These are phyloP conservation scores for Pseudogymnoascus sp. DNA, from an alignment of 2,329 filamentous ascomycete species.

Conservation along the genomic window DNA sequence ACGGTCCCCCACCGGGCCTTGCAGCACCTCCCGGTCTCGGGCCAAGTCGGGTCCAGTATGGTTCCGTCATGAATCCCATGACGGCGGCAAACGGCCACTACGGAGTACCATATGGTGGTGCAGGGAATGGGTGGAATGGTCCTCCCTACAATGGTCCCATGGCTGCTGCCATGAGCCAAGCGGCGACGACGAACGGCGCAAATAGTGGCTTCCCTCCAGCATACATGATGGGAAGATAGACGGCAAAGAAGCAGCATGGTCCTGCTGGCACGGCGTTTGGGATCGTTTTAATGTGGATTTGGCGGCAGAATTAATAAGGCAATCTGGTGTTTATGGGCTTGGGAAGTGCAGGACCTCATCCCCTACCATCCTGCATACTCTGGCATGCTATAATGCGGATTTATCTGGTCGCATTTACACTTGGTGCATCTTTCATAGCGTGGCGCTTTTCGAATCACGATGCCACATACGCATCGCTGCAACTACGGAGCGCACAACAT, in stretches of 20 bases:
- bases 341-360: slow-evolving; percentile 1
- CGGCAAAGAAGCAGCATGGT: slow-evolving; percentile 2
- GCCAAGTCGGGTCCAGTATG: slow-evolving; percentile 24
- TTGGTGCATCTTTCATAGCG: slow-evolving; percentile 6
- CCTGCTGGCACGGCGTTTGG: slow-evolving; percentile 7
- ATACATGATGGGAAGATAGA: slow-evolving; percentile 31
- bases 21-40: slow-evolving; percentile 62
- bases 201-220: slow-evolving; percentile 26
- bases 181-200: slow-evolving; percentile 23
- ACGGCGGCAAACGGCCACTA: slow-evolving; percentile 20
- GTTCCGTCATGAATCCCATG: slow-evolving; percentile 20
- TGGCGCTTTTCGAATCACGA: slow-evolving; percentile 3
- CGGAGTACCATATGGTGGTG: slow-evolving; percentile 1
- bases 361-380: neutral
- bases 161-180: slow-evolving; percentile 20
- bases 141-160: slow-evolving; percentile 23
- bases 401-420: slow-evolving; percentile 5
- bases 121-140: slow-evolving; percentile 24
- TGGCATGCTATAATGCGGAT: neutral
- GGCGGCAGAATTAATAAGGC: slow-evolving; percentile 1
- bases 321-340: slow-evolving; percentile 3
- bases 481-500: slow-evolving; percentile 7
- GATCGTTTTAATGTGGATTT: slow-evolving; percentile 4
- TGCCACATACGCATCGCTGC: neutral
- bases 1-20: slow-evolving; percentile 72